Conservation (phyloP, 1,284 basidiomycete genomes). For the Rhodotorula sp. region DNA sequence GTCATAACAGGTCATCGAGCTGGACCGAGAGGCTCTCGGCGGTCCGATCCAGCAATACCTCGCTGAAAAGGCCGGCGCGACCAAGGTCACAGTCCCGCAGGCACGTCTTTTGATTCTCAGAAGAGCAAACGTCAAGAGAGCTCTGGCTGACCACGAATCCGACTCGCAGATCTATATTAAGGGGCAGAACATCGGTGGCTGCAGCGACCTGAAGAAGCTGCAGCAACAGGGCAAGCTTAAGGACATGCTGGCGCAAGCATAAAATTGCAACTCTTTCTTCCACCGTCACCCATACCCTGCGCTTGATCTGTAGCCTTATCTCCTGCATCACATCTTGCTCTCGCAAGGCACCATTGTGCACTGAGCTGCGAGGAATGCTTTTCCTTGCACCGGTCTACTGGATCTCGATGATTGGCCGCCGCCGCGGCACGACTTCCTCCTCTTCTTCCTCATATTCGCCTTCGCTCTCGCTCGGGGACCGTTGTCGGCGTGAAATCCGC, state of each 20-base stretch:
- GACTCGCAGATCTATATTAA: conserved; percentile 36
- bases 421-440: conserved; percentile 7
- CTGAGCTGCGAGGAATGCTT: too few species aligned
- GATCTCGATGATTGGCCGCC: conserved; percentile 35
- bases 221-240: conserved; percentile 27
- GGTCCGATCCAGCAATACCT: conserved; percentile 32
- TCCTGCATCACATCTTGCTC: not conserved
- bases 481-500: not conserved
- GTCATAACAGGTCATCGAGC: conserved; percentile 26
- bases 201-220: conserved; percentile 34
- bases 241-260: conserved; percentile 15
- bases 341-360: not conserved
- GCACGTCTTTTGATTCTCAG: conserved; percentile 1
- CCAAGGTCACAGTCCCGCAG: conserved; percentile 38
- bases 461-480: conserved; percentile 7
- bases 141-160: not conserved
- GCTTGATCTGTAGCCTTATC: not conserved
- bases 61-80: conserved; percentile 17
- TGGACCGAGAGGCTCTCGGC: conserved; percentile 28
- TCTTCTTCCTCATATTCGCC: conserved; percentile 28
- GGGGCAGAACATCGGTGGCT: conserved; percentile 31
- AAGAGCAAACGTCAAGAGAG: too few species aligned
- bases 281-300: not conserved
- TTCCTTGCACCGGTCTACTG: conserved; percentile 3
- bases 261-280: not conserved